phyloP scores from a whole-genome alignment of 371 early-diverging fungal species.

The Mortierella sp. region DNA sequence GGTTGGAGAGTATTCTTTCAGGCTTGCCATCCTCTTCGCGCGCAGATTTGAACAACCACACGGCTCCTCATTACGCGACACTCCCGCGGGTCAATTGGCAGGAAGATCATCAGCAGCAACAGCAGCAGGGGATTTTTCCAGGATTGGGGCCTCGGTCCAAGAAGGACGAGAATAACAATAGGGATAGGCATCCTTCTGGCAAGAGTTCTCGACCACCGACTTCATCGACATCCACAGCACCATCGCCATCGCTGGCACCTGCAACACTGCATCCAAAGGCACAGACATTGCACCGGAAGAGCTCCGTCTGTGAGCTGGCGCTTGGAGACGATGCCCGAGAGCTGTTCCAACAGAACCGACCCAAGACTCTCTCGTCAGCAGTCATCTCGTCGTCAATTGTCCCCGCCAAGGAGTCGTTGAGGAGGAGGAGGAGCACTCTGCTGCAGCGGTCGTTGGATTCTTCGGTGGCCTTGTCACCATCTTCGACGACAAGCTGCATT shows the following conservation, averaged over 20 bases:
- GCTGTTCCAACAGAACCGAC: slow-evolving; percentile 46
- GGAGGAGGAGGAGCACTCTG: slow-evolving; percentile 14
- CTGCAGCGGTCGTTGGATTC: slow-evolving; percentile 25
- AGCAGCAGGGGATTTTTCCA: slow-evolving; percentile 12
- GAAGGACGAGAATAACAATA: slow-evolving; percentile 9
- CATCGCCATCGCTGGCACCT: background rate
- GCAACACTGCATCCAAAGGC: slow-evolving; percentile 13
- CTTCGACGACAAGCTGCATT: background rate
- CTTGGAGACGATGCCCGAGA: slow-evolving; percentile 45
- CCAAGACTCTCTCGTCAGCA: slow-evolving; percentile 45
- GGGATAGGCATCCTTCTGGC: background rate
- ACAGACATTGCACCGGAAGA: slow-evolving; percentile 20
- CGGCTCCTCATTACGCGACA: slow-evolving; percentile 43
- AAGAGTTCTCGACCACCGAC: background rate
- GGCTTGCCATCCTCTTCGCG: slow-evolving; percentile 23
- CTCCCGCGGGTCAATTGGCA: slow-evolving; percentile 34
- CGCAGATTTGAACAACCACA: slow-evolving; percentile 12
- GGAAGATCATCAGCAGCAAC: slow-evolving; percentile 15
- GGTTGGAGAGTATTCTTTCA: slow-evolving; percentile 43
- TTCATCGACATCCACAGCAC: background rate
- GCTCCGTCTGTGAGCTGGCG: slow-evolving; percentile 48
- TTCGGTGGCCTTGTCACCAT: background rate
- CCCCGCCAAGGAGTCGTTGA: slow-evolving; percentile 18
- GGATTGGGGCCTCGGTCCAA: slow-evolving; percentile 11
- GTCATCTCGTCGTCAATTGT: slow-evolving; percentile 43